Evolutionary conservation across 2,329 filamentous ascomycete species (phyloP).

Genomic region (Fusarium sp.): DNA sequence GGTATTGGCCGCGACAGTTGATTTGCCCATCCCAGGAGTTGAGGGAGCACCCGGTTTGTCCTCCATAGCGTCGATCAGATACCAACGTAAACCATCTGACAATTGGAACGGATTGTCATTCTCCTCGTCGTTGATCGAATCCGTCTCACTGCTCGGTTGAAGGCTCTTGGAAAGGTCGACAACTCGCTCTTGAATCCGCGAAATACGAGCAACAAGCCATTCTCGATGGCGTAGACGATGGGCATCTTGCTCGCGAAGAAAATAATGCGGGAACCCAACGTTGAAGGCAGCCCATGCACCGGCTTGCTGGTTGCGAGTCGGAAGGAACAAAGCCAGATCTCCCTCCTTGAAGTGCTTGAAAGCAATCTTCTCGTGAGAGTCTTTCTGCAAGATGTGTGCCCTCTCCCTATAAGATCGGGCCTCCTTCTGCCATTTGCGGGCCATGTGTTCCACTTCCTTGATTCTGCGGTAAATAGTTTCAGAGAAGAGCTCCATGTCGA

Average conservation of each 20-base stretch:
- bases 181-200: constrained; percentile 89
- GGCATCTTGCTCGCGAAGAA: constrained; percentile 90
- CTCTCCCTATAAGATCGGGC: constrained; percentile 88
- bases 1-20: constrained; percentile 87
- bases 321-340: constrained; percentile 92
- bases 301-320: constrained; percentile 92
- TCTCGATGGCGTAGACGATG: constrained; percentile 88
- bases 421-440: constrained; percentile 93
- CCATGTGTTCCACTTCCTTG: constrained; percentile 92
- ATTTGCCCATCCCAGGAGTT: constrained; percentile 92
- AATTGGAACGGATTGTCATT: constrained; percentile 98
- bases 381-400: constrained; percentile 81
- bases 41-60: constrained; percentile 92
- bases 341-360: constrained; percentile 97
- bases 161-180: constrained; percentile 90
- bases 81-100: constrained; percentile 95
- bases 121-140: constrained; percentile 72
- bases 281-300: constrained; percentile 99
- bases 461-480: constrained; percentile 90
- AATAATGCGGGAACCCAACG: constrained; percentile 96
- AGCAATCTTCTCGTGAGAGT: constrained; percentile 95
- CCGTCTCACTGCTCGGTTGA: constrained; percentile 61
- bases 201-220: constrained; percentile 96
- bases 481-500: constrained; percentile 86
- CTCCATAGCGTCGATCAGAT: constrained; percentile 91